Evolutionary conservation across 768 basidiomycete species (phyloP).

Genomic region (Lentinula lateritia): DNA sequence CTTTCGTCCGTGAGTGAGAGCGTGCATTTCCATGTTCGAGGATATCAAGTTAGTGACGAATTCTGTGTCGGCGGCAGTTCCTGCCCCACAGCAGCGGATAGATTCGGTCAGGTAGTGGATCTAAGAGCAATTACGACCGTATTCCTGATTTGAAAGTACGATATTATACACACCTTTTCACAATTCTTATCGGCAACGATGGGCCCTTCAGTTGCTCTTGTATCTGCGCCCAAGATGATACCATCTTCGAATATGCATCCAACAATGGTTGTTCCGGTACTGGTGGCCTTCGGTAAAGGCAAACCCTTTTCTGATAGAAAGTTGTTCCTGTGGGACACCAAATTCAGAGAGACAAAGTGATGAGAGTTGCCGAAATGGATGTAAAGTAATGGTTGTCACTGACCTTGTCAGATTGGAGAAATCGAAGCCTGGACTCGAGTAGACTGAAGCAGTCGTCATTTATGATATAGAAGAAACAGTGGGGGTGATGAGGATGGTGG

Average conservation of each 20-base stretch:
- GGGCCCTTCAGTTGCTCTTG: conserved; percentile 87
- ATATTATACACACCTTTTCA: conserved; percentile 71
- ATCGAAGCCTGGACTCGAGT: conserved; percentile 60
- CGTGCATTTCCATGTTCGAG: conserved; percentile 92
- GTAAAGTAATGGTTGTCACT: neutral
- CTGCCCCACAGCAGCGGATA: conserved; percentile 97
- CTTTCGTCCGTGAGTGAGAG: conserved; percentile 84
- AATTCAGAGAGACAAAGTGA: neutral
- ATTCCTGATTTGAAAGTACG: neutral
- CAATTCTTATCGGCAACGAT: conserved; percentile 99
- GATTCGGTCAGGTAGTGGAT: conserved; percentile 96
- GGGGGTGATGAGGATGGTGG: neutral
- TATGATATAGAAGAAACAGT: conserved; percentile 5
- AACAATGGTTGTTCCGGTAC: conserved; percentile 97
- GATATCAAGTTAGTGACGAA: conserved; percentile 93
- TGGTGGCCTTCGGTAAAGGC: conserved; percentile 77
- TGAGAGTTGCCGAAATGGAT: no score
- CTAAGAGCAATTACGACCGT: conserved; percentile 31
- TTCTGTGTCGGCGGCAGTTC: conserved; percentile 98
- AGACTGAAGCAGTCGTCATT: conserved; percentile 45
- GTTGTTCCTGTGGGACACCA: conserved; percentile 50
- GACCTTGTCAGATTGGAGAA: conserved; percentile 75
- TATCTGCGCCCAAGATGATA: conserved; percentile 93
- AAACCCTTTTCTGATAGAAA: conserved; percentile 69
- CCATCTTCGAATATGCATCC: conserved; percentile 92